These are phyloP conservation scores for Neurospora cerealis DNA, from an alignment of 495 filamentous ascomycete species.

Conservation along the genomic window DNA sequence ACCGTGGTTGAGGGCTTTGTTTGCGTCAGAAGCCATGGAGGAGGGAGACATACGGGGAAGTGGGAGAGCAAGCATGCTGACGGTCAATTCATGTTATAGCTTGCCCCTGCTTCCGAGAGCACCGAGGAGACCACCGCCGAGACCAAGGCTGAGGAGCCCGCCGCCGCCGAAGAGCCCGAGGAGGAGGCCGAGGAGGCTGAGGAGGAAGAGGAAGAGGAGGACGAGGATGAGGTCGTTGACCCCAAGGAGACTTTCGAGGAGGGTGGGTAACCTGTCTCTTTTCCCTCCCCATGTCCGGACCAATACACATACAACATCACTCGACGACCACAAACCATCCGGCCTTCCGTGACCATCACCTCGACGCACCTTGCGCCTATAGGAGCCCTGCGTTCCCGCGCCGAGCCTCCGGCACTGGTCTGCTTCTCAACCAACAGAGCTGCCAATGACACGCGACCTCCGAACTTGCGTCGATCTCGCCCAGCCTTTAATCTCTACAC, in stretches of 20 bases:
- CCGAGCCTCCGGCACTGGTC: not conserved
- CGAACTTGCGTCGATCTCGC: not conserved
- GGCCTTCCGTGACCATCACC: not conserved
- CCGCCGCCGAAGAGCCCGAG: constrained; percentile 35
- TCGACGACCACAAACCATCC: not conserved
- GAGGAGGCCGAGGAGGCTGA: constrained; percentile 40
- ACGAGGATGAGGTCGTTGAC: constrained; percentile 84
- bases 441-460: not conserved
- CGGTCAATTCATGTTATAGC: not conserved
- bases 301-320: not conserved
- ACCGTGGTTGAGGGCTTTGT: constrained; percentile 5
- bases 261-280: constrained; percentile 50
- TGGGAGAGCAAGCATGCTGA: not conserved
- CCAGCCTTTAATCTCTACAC: not conserved
- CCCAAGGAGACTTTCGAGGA: constrained; percentile 81
- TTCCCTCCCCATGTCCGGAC: not conserved
- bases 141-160: constrained; percentile 29
- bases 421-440: not conserved
- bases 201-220: constrained; percentile 68
- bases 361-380: not conserved
- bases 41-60: not conserved
- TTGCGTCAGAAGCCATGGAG: not conserved
- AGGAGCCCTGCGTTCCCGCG: not conserved
- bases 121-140: constrained; percentile 42
- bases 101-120: constrained; percentile 29